A percentile compares a stretch with the other conserved stretches of the same genome.
Evolutionary conservation across 306 rosid species (phyloP).

Genomic region (Cyamopsis tetragonoloba): DNA sequence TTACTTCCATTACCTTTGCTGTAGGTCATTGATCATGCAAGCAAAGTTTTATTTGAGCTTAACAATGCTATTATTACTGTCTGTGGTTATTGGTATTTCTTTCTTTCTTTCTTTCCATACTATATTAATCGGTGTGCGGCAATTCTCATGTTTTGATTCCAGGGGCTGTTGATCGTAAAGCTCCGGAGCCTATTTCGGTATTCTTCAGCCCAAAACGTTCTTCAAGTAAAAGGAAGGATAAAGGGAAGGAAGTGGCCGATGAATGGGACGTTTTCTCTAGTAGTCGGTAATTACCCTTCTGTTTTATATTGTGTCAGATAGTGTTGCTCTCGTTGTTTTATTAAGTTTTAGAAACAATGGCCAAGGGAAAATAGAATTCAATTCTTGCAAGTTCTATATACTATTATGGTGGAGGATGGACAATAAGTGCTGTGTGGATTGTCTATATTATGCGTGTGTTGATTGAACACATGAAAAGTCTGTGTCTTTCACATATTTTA

Average conservation of each 20-base stretch:
- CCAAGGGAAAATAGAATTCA: neutral
- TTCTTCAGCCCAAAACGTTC: conserved; percentile 30
- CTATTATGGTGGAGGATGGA: conserved; percentile 8
- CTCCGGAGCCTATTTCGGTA: conserved; percentile 38
- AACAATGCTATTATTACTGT: neutral
- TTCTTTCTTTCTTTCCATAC: neutral
- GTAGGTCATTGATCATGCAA: neutral
- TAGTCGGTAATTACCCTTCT: conserved; percentile 32
- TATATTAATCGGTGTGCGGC: neutral
- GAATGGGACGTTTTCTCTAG: no score
- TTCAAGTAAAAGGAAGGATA: conserved; percentile 36
- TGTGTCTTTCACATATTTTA: neutral
- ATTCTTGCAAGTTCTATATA: neutral
- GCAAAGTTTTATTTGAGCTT: neutral
- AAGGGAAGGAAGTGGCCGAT: conserved; percentile 36
- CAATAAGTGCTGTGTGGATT: neutral
- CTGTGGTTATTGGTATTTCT: neutral
- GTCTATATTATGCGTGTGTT: neutral
- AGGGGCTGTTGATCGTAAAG: conserved; percentile 34
- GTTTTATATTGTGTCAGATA: neutral
- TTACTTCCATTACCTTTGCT: no score
- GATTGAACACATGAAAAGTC: conserved; percentile 4
- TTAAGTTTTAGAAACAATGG: neutral
- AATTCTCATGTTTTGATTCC: conserved; percentile 7
- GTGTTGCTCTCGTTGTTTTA: neutral